These are phyloP conservation scores for Daldinia childiae DNA, from an alignment of 495 filamentous ascomycete species.

Conservation along the genomic window DNA sequence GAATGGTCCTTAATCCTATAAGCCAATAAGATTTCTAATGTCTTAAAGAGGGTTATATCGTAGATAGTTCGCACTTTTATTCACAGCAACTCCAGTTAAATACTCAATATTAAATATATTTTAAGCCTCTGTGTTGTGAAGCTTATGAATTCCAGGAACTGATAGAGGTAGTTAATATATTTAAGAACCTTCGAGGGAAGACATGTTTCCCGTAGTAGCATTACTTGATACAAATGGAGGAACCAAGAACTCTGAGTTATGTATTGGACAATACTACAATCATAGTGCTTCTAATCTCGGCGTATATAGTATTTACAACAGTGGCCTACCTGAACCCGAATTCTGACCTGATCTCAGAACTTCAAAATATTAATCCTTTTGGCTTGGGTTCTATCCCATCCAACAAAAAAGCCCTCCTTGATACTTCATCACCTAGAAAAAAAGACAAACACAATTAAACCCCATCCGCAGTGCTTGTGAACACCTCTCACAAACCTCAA, in stretches of 20 bases:
- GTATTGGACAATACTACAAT: not conserved
- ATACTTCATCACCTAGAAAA: conserved; percentile 46
- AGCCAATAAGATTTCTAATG: not conserved
- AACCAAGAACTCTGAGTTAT: not conserved
- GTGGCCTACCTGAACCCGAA: conserved; percentile 35
- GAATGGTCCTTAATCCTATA: not conserved
- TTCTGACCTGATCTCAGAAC: conserved; percentile 46
- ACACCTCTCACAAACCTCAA: conserved; percentile 31
- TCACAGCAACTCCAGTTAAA: not conserved
- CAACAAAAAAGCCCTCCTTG: conserved; percentile 41
- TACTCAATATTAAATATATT: not conserved
- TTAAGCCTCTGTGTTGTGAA: not conserved
- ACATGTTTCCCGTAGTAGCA: not conserved
- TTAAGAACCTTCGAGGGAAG: not conserved
- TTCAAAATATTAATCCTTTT: conserved; percentile 43
- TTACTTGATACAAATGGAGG: not conserved
- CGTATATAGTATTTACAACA: not conserved
- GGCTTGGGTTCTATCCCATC: conserved; percentile 44
- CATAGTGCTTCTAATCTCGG: not conserved
- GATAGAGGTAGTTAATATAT: not conserved
- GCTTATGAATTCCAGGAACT: not conserved
- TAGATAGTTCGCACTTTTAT: not conserved
- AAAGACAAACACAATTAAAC: conserved; percentile 24
- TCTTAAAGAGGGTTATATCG: not conserved
- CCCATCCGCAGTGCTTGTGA: conserved; percentile 33